Evolutionary conservation across 2,329 filamentous ascomycete species (phyloP).

Genomic region (Ophiostoma quercus): DNA sequence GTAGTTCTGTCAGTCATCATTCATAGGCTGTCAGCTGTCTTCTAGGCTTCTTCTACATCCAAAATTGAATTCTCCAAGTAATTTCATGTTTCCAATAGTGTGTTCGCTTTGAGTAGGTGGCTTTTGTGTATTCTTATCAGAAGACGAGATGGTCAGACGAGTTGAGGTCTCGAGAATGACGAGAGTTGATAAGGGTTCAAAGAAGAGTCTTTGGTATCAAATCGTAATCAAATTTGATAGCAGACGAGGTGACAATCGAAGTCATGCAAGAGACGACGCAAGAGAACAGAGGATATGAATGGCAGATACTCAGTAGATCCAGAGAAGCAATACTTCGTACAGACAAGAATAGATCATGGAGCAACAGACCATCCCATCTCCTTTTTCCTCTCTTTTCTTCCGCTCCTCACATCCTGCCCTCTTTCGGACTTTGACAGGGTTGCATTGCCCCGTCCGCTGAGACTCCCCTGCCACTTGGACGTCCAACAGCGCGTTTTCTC

Average conservation of each 20-base stretch:
- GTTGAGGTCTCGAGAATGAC: too few relatives aligned
- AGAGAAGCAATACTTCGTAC: neutral
- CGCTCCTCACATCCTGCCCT: neutral
- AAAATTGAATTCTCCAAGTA: neutral
- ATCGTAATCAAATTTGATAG: neutral
- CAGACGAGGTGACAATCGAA: neutral
- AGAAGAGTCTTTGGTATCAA: too few relatives aligned
- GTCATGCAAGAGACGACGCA: neutral
- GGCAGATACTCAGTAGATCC: neutral
- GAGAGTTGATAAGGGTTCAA: too few relatives aligned
- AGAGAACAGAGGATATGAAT: too few relatives aligned
- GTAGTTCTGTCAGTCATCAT: neutral
- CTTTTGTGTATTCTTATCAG: neutral
- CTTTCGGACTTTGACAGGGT: neutral
- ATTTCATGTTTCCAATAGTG: neutral
- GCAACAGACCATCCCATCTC: neutral
- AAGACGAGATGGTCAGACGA: neutral
- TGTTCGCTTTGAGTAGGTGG: neutral
- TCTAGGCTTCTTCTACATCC: neutral
- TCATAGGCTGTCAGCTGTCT: neutral
- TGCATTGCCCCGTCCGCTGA: neutral
- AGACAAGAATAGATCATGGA: slow-evolving; percentile 2
- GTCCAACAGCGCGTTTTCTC: slow-evolving; percentile 2
- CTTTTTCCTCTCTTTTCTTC: neutral
- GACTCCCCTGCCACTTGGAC: neutral